Conservation (phyloP, 441 rosid species). For the Erysimum pusillum region DNA sequence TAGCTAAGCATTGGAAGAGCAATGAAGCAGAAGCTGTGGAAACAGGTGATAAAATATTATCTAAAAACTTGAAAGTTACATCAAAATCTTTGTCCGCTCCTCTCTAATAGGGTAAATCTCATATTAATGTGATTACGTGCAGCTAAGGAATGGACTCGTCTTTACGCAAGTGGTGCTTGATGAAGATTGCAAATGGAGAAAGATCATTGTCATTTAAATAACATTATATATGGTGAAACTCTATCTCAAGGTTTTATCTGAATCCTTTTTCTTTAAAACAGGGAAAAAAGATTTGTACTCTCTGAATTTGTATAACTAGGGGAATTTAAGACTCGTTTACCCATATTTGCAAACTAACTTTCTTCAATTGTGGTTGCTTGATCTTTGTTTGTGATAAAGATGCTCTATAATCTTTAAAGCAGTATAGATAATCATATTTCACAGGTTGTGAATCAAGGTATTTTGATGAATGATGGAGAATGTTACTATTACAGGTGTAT, state of each 20-base stretch:
- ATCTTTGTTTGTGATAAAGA: conserved; percentile 18
- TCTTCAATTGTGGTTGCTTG: conserved; percentile 22
- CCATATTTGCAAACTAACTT: conserved; percentile 38
- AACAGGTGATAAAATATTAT: conserved; percentile 64
- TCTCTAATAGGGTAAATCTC: not conserved
- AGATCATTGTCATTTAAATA: conserved; percentile 42
- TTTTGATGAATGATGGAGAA: conserved; percentile 24
- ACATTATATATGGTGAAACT: conserved; percentile 48
- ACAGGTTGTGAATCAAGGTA: conserved; percentile 29
- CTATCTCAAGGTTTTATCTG: conserved; percentile 43
- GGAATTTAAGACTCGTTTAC: conserved; percentile 37
- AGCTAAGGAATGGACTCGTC: conserved; percentile 98
- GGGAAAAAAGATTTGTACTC: conserved; percentile 34
- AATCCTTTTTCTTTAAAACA: conserved; percentile 23
- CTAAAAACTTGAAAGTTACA: not conserved
- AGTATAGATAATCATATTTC: not conserved
- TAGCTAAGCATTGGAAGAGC: conserved; percentile 99
- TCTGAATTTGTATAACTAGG: conserved; percentile 41
- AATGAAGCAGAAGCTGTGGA: conserved; percentile 98
- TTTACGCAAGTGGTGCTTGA: conserved; percentile 93
- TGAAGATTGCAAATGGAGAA: conserved; percentile 37
- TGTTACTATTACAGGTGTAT: conserved; percentile 44
- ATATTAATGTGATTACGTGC: conserved; percentile 43
- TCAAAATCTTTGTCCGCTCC: not conserved
- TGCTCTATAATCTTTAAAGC: not conserved